Percentiles rank a stretch among this genome's conserved stretches.
Conservation (phyloP, 140 eudicot genomes). For the Oenanthe javanica region DNA sequence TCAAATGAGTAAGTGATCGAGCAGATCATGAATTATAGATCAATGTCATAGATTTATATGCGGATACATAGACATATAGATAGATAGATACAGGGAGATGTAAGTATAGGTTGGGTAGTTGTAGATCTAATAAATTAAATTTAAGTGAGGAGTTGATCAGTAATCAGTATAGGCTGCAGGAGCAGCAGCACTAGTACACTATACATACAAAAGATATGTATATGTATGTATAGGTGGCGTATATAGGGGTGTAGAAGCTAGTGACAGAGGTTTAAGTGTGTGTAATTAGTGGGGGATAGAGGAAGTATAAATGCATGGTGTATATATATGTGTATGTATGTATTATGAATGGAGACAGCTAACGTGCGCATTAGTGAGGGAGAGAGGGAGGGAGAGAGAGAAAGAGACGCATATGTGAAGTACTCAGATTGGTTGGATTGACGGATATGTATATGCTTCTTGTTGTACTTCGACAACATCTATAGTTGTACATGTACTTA, state of each 20-base stretch:
- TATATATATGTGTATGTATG: not conserved
- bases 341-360: slow-evolving; percentile 9
- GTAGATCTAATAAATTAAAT: slow-evolving; percentile 41
- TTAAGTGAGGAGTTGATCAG: not conserved
- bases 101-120: slow-evolving; percentile 23
- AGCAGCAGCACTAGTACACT: not conserved
- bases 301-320: not conserved
- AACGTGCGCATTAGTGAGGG: slow-evolving; percentile 4
- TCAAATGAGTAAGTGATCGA: slow-evolving; percentile 23
- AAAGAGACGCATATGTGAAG: not conserved
- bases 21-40: slow-evolving; percentile 6
- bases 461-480: not conserved
- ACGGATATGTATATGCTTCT: slow-evolving; percentile 3
- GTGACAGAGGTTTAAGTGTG: too few relatives aligned
- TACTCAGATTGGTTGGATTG: not conserved
- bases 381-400: too few relatives aligned
- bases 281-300: not conserved
- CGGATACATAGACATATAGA: not conserved
- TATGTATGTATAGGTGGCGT: not conserved
- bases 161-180: slow-evolving; percentile 13
- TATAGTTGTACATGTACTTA: too few relatives aligned
- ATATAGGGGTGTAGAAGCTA: not conserved
- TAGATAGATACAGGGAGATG: not conserved
- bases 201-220: not conserved
- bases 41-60: slow-evolving; percentile 5